These are phyloP conservation scores for Cyberlindnera japonica DNA, from an alignment of 805 yeast species.

Conservation along the genomic window DNA sequence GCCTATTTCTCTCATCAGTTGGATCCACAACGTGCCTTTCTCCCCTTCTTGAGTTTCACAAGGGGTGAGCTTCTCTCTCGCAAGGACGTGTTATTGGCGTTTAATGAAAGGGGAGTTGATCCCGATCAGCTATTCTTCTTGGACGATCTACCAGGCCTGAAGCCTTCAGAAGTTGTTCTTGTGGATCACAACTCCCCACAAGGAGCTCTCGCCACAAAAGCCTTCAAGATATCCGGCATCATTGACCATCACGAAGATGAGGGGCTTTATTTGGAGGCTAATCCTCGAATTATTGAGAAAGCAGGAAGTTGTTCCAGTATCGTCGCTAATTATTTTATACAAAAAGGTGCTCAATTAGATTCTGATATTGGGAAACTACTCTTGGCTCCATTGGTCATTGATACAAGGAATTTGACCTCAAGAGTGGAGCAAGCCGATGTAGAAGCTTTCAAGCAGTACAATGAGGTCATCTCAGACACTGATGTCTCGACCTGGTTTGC, in stretches of 20 bases:
- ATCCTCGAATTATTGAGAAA: slow-evolving; percentile 58
- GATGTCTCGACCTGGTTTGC: slow-evolving; percentile 26
- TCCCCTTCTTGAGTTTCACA: slow-evolving; percentile 73
- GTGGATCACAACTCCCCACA: slow-evolving; percentile 83
- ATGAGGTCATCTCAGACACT: slow-evolving; percentile 3
- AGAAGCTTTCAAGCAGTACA: slow-evolving; percentile 40
- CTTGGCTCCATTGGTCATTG: slow-evolving; percentile 68
- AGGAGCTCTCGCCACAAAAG: slow-evolving; percentile 36
- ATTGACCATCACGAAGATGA: slow-evolving; percentile 91
- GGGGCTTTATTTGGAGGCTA: slow-evolving; percentile 40
- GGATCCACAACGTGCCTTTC: slow-evolving; percentile 21
- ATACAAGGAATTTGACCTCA: slow-evolving; percentile 63
- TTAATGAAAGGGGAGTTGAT: slow-evolving; percentile 45
- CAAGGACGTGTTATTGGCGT: slow-evolving; percentile 61
- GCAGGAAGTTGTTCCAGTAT: slow-evolving; percentile 81
- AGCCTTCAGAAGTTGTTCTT: slow-evolving; percentile 35
- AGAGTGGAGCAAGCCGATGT: slow-evolving; percentile 62
- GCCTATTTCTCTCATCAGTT: slow-evolving; percentile 50
- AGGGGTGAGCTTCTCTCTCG: slow-evolving; percentile 62
- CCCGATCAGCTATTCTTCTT: slow-evolving; percentile 51
- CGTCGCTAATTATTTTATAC: slow-evolving; percentile 61
- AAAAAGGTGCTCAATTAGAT: slow-evolving; percentile 15
- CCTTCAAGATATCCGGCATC: slow-evolving; percentile 46
- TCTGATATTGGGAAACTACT: slow-evolving; percentile 34
- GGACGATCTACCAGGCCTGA: slow-evolving; percentile 54